A percentile compares a stretch with the other conserved stretches of the same genome.
Conservation (phyloP, 768 basidiomycete genomes). For the Serpula lacrymans region DNA sequence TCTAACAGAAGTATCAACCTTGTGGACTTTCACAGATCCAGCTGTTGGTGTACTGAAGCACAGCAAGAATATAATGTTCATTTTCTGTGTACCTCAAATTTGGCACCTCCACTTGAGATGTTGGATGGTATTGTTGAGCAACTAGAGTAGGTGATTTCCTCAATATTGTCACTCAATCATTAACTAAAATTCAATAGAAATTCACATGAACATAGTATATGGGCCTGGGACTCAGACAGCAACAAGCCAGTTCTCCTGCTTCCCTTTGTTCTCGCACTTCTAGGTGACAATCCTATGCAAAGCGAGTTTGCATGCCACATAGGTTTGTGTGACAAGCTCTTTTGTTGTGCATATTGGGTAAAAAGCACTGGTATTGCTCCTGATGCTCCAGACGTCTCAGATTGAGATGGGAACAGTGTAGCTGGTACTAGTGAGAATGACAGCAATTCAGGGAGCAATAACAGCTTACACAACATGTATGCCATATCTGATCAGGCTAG, state of each 20-base stretch:
- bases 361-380: too few relatives aligned
- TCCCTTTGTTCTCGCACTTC: constrained; percentile 14
- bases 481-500: too few relatives aligned
- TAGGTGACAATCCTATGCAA: constrained; percentile 22
- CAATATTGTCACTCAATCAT: background rate
- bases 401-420: too few relatives aligned
- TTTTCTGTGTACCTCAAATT: constrained; percentile 22
- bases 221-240: constrained; percentile 13
- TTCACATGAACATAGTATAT: constrained; percentile 12
- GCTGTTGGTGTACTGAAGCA: background rate
- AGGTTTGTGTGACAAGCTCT: constrained; percentile 17
- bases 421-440: too few relatives aligned
- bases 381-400: too few relatives aligned
- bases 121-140: constrained; percentile 15
- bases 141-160: constrained; percentile 13
- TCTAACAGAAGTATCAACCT: background rate
- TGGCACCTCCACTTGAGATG: constrained; percentile 22
- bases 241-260: constrained; percentile 15
- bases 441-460: too few relatives aligned
- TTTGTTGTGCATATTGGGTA: constrained; percentile 26
- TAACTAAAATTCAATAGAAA: constrained; percentile 3
- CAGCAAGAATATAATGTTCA: constrained; percentile 14
- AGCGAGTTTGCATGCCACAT: constrained; percentile 26
- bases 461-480: too few relatives aligned
- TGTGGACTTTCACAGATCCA: constrained; percentile 2